phyloP scores from a whole-genome alignment of 2,329 filamentous ascomycete genomes.

The Phaeophleospora eucalypticola region DNA sequence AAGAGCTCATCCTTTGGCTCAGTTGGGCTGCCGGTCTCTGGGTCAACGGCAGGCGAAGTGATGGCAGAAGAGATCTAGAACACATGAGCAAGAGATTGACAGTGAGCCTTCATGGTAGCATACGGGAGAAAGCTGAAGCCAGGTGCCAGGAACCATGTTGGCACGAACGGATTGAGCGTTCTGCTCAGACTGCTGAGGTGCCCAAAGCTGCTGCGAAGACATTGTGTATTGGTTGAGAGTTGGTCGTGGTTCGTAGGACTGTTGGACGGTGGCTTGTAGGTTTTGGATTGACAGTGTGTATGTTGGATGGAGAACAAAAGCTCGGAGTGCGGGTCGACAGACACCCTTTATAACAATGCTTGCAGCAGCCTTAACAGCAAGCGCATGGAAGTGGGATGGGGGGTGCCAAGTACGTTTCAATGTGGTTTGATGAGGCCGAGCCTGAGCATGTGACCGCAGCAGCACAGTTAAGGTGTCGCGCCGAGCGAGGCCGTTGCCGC shows the following conservation, averaged over 20 bases:
- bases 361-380: not conserved
- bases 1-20: not conserved
- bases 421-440: slow-evolving; percentile 8
- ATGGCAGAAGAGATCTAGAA: slow-evolving; percentile 1
- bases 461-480: slow-evolving; percentile 1
- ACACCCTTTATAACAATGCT: not conserved
- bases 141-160: slow-evolving; percentile 17
- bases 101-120: not conserved
- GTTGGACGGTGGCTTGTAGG: not conserved
- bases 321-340: not conserved
- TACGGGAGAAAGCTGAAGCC: slow-evolving; percentile 17
- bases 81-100: not conserved
- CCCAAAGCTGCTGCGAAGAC: slow-evolving; percentile 12
- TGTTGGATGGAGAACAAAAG: not conserved
- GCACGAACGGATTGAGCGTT: slow-evolving; percentile 7
- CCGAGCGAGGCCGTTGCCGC: not conserved
- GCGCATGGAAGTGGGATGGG: slow-evolving; percentile 3
- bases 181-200: slow-evolving; percentile 7
- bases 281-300: not conserved
- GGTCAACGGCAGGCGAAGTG: not conserved
- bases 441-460: slow-evolving; percentile 4
- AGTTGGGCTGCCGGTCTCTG: not conserved
- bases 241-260: not conserved
- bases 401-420: slow-evolving; percentile 6
- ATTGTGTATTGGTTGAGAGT: slow-evolving; percentile 10